phyloP scores from a whole-genome alignment of 768 basidiomycete genomes.

The Rhizopogon sp. region DNA sequence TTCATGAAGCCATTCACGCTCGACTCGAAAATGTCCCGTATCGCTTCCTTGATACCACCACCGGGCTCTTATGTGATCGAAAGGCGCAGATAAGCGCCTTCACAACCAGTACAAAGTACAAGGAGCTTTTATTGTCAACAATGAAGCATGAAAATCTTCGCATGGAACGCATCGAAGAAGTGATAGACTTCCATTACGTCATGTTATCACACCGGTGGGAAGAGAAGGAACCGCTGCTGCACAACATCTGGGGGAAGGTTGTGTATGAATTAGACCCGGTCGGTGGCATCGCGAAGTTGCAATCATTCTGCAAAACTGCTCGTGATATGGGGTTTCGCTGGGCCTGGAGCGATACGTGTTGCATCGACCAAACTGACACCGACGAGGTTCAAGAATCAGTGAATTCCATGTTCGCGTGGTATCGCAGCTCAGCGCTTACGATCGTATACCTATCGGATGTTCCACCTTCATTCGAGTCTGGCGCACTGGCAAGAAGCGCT shows the following conservation, averaged over 20 bases:
- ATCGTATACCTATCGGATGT: constrained; percentile 2
- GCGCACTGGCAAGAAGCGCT: background rate
- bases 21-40: background rate
- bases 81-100: background rate
- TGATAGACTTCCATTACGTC: background rate
- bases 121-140: background rate
- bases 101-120: background rate
- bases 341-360: constrained; percentile 10
- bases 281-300: background rate
- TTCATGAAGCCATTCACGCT: background rate
- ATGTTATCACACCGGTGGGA: constrained; percentile 4
- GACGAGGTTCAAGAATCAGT: constrained; percentile 3
- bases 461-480: background rate
- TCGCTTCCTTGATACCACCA: background rate
- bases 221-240: background rate
- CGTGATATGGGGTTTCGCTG: background rate
- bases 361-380: constrained; percentile 9
- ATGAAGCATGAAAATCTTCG: background rate
- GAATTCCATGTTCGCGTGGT: constrained; percentile 2
- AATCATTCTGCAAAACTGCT: background rate
- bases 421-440: background rate
- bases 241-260: background rate
- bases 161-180: background rate
- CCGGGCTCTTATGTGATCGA: background rate
- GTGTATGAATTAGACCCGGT: background rate